These are phyloP conservation scores for Saccharomycopsis capsularis DNA, from an alignment of 805 yeast genomes.

Conservation along the genomic window DNA sequence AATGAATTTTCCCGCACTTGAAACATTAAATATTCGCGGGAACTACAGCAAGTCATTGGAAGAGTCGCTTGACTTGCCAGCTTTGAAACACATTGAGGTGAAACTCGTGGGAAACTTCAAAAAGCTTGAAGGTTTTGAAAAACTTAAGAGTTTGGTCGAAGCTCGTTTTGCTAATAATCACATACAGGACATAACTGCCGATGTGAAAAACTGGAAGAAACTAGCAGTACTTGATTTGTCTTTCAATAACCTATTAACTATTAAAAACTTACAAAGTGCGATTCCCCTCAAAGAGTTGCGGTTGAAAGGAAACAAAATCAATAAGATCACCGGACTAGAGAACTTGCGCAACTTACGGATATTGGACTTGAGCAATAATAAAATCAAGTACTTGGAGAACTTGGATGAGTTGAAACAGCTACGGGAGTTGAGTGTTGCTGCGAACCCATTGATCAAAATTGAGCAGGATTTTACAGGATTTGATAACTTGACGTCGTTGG, in stretches of 20 bases:
- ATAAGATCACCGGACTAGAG: neutral
- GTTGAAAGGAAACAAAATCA: neutral
- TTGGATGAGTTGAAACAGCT: neutral
- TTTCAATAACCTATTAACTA: neutral
- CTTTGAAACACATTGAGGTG: too few species aligned
- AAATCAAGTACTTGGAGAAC: neutral
- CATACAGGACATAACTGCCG: neutral
- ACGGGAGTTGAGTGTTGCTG: neutral
- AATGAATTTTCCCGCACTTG: too few species aligned
- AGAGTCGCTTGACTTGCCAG: too few species aligned
- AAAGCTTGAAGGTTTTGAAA: neutral
- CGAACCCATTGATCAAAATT: neutral
- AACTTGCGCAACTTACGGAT: neutral
- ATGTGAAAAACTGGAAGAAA: neutral
- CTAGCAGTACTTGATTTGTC: neutral
- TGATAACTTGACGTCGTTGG: neutral
- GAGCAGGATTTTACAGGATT: neutral
- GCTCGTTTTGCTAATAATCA: neutral
- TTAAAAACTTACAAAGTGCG: neutral
- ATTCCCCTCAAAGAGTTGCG: neutral
- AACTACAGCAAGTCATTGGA: too few species aligned
- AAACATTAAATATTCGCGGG: too few species aligned
- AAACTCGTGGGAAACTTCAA: neutral
- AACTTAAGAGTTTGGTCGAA: neutral
- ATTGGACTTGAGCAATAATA: neutral